Evolutionary conservation across 768 basidiomycete genomes (phyloP).

Genomic region (Podaxis pistillaris): DNA sequence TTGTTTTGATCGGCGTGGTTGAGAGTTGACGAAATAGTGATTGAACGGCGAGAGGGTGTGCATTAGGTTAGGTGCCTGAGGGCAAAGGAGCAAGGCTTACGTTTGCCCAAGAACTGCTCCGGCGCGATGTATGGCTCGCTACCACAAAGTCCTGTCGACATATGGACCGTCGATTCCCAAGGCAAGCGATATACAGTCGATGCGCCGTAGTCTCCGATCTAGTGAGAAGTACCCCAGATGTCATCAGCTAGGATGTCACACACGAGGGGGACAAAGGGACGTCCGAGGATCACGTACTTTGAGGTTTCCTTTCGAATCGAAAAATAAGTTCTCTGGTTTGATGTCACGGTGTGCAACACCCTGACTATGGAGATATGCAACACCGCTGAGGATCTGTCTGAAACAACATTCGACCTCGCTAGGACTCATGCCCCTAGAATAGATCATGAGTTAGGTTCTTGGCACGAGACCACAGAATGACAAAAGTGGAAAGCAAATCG

Average conservation of each 20-base stretch:
- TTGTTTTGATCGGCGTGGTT: slow-evolving; percentile 6
- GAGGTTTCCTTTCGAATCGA: slow-evolving; percentile 88
- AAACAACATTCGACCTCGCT: slow-evolving; percentile 97
- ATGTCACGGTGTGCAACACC: slow-evolving; percentile 98
- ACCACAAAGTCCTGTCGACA: slow-evolving; percentile 96
- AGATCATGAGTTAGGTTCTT: slow-evolving; percentile 5
- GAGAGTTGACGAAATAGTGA: slow-evolving; percentile 13
- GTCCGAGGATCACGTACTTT: slow-evolving; percentile 55
- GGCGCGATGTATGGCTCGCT: slow-evolving; percentile 99
- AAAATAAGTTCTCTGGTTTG: slow-evolving; percentile 97
- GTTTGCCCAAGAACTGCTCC: slow-evolving; percentile 95
- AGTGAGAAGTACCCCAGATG: slow-evolving; percentile 1
- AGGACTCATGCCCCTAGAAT: slow-evolving; percentile 64
- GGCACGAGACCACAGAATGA: slow-evolving; percentile 3
- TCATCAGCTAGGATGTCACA: not conserved
- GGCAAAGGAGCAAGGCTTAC: slow-evolving; percentile 55
- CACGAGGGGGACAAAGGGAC: not conserved
- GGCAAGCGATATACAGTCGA: slow-evolving; percentile 99
- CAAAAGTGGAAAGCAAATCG: not conserved
- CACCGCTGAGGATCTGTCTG: slow-evolving; percentile 90
- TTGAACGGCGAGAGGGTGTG: slow-evolving; percentile 27
- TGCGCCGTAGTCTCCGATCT: slow-evolving; percentile 99
- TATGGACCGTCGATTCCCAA: slow-evolving; percentile 96
- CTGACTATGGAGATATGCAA: slow-evolving; percentile 91
- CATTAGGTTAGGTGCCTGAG: slow-evolving; percentile 31